Base-by-base conservation (phyloP, 768 basidiomycete species). In the Candolleomyces aberdarensis region DNA sequence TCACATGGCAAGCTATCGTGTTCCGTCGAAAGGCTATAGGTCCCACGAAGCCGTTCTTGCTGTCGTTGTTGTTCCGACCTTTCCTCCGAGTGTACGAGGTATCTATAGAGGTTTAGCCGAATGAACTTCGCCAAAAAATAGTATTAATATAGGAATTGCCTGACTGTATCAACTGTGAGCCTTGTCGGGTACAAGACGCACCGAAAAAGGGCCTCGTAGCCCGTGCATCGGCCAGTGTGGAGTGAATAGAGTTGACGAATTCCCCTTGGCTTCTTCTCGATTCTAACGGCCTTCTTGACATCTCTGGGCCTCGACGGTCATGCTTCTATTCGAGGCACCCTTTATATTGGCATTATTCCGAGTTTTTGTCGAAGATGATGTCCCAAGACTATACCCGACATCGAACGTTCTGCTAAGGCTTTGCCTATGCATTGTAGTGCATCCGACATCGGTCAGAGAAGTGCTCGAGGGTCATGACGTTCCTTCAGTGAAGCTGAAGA, bases 31-130 rank as follows among this genome's bases (percentile, higher is more conserved):
- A 51, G 49, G 49, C 19, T 20, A 31, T 20, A 51, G 19, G 29
- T 51, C 49, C 22, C 49, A 51, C 49, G 49, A 56, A 39, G 54
- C 19, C 44, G 15, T 43, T 11, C 14, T 20, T 32, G 22, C 9
- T 41, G 40, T 56, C 41, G 54, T 56, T 56, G 40, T 56, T 56
- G 54, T 56, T 56, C 54, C 54, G 54, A 14, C 40, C 19, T 40
- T 56, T 43, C 54, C 41, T 56, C 54, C 40, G 36, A 40, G 39
- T 15, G 26, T 17, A n/a, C 1, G 54, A 36, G 36, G n/a, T 19
- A 43, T 5, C 19, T n/a, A 15, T 39, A 36, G n/a, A 39, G 17
- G 15, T 56, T 56, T 40, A 56, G 39, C 54, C 54, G 39, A 56
- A 36, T 20, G 44, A 17, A 17, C 44, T 46, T 46, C 44, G 36